Evolutionary conservation across 352 stramenopile genomes (phyloP).

Genomic region (Globisporangium iwayamae): DNA sequence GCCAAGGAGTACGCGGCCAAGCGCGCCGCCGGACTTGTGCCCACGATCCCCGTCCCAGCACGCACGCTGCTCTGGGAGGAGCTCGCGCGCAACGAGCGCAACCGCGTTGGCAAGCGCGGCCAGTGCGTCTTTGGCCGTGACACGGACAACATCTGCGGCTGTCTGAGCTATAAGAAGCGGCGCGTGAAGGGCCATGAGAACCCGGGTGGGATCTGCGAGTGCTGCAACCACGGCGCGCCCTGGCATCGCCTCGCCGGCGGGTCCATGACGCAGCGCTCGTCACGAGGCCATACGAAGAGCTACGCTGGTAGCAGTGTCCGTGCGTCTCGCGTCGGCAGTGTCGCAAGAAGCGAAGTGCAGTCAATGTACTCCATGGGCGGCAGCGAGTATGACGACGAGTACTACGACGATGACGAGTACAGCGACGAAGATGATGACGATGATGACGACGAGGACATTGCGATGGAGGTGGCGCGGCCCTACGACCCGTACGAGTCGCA

Average conservation of each 20-base stretch:
- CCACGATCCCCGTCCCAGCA: constrained; percentile 62
- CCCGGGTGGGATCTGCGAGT: constrained; percentile 55
- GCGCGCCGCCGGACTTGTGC: constrained; percentile 65
- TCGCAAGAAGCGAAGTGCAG: constrained; percentile 16
- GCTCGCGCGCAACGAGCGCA: constrained; percentile 46
- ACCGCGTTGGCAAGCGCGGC: constrained; percentile 39
- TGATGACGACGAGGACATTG: constrained; percentile 70
- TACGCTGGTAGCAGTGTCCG: constrained; percentile 14
- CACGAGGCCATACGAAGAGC: constrained; percentile 6
- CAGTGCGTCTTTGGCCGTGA: constrained; percentile 71
- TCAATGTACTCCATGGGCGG: constrained; percentile 9
- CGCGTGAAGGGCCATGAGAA: constrained; percentile 43
- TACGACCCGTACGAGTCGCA: constrained; percentile 20
- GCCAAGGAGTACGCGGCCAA: constrained; percentile 83
- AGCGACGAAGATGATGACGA: constrained; percentile 35
- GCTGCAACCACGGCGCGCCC: constrained; percentile 60
- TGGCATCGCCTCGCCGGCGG: constrained; percentile 69
- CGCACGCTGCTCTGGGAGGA: constrained; percentile 82
- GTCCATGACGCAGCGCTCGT: constrained; percentile 26
- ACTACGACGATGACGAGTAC: constrained; percentile 17
- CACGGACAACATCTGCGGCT: constrained; percentile 49
- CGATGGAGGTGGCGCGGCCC: constrained; percentile 64
- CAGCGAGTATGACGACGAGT: constrained; percentile 36
- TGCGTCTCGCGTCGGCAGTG: constrained; percentile 32
- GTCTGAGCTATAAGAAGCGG: constrained; percentile 51